Percentiles rank a stretch among this genome's conserved stretches.
Conservation (phyloP, 2,329 filamentous ascomycete genomes). For the Trichoderma sp. region DNA sequence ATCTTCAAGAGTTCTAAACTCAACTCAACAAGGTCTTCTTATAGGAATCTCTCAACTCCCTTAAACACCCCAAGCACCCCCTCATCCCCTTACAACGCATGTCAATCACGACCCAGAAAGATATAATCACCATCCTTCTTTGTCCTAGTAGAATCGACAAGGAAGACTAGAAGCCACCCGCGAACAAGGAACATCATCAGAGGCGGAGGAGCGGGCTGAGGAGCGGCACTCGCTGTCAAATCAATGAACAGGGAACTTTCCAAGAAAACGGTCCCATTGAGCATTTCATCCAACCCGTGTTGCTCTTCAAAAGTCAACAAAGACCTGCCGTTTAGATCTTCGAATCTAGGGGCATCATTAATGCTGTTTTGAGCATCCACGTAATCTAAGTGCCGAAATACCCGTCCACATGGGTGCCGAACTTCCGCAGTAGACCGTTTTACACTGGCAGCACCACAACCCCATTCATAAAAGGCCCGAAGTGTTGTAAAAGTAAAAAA, state of each 20-base stretch:
- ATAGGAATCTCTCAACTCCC: neutral
- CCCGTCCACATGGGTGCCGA: conserved; percentile 13
- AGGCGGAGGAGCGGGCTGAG: neutral
- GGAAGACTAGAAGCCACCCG: neutral
- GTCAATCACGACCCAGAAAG: neutral
- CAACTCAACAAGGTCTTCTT: conserved; percentile 2
- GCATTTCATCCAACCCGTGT: neutral
- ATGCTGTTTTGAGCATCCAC: neutral
- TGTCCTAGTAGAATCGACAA: neutral
- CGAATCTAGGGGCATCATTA: neutral
- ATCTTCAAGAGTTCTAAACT: neutral
- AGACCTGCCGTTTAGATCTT: conserved; percentile 15
- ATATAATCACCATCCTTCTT: conserved; percentile 15
- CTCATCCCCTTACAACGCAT: neutral
- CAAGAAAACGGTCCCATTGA: conserved; percentile 3
- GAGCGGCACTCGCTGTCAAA: neutral
- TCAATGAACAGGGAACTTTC: neutral
- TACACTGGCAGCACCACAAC: neutral
- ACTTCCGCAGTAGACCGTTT: conserved; percentile 11
- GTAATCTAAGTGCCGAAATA: conserved; percentile 13
- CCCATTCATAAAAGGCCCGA: conserved; percentile 16
- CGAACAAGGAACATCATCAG: neutral
- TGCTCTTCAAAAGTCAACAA: neutral
- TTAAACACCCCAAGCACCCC: neutral
- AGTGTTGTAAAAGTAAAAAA: neutral